Base-by-base conservation (phyloP, 2,329 filamentous ascomycete species). In the Colletotrichum aenigma region DNA sequence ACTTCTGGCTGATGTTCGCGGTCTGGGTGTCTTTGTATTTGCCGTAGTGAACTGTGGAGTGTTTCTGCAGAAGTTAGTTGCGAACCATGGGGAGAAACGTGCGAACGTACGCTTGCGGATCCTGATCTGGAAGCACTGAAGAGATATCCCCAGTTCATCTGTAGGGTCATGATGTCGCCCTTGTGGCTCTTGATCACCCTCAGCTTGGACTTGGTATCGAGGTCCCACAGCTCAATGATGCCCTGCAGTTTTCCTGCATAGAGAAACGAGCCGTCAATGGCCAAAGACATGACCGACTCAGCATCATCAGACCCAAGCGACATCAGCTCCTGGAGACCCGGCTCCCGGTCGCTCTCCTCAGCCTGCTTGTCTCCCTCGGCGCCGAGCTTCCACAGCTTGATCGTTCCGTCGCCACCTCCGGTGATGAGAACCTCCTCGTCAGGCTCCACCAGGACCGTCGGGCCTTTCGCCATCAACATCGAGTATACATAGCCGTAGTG, bases 401-500 rank as follows among this genome's bases (percentile, higher is more conserved):
- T 96, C 0, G 94, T 95, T 1, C 97, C 97, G 81, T 98, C 97
- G 36, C 97, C 97, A 43, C 95, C 96, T 10, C 96, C 97, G 0
- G 96, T 98, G 36, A 99, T 92, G 48, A 99, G 84, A 1, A 98
- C 92, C 79, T 98, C 96, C 30, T 94, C 92, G 2, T 95, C 92
- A 0, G 91, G 88, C 8, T 93, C 93, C 6, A 95, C 89, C 8
- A 95, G 89, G 3, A 92, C 88, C 0, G 90, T 92, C 0, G 90
- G 89, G 0, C 94, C 95, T 76, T 91, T 92, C 1, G 95, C 93
- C 75, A 99, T 89, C 7, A 98, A 89, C 96, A 98, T 98, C 84
- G 96, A 97, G 84, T 98, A 98, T 0, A 99, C 93, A 82, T 98
- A 98, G 60, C 97, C 97, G 83, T 93, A 96, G 83, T 99, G 97